Base-by-base conservation (phyloP, 805 yeast genomes). In the Lachancea fermentati region DNA sequence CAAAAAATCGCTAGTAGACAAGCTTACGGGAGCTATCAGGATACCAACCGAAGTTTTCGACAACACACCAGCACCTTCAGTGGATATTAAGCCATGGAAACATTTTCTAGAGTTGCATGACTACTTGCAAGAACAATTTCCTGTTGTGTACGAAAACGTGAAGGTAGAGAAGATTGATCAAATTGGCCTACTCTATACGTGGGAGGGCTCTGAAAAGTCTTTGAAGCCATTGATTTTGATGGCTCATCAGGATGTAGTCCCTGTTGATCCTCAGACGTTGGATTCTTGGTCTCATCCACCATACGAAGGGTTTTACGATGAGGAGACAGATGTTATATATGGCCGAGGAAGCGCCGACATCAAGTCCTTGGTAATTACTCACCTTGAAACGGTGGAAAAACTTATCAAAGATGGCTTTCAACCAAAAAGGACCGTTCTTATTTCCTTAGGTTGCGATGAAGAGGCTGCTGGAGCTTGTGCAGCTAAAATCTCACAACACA, bases 161-260 rank as follows among this genome's bases (percentile, higher is more conserved):
- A 64, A 69, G 30, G 64, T 76, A 5, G 72, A 67, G 37, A 66
- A 61, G 16, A 72, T 79, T 39, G 79, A 80, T 53, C 68, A 73
- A 6, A 71, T 73, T 44, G 85, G 81, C 3, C 63, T 81, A 37
- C 68, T 82, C 2, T 70, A 65, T 53, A 73, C 79, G 29, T 70
- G 80, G 68, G 51, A 67, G 39, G 42, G 40, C 8, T 55, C 68
- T 9, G 47, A 69, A 36, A 22, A 46, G 5, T 15, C 13, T 5
- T 28, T 32, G 30, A 76, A 78, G 54, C 88, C 89, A 4, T 45
- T 78, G 11, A 51, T 82, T 57, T 63, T 81, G 42, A 72, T 79
- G 56, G 86, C 85, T 3, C 89, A 82, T 56, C 81, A 76, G 55
- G 88, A 81, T 51, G 81, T 78, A 3, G 89, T 82, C 22, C 88